Conservation (phyloP, 257 asterid genomes). For the Solanum peruvianum region DNA sequence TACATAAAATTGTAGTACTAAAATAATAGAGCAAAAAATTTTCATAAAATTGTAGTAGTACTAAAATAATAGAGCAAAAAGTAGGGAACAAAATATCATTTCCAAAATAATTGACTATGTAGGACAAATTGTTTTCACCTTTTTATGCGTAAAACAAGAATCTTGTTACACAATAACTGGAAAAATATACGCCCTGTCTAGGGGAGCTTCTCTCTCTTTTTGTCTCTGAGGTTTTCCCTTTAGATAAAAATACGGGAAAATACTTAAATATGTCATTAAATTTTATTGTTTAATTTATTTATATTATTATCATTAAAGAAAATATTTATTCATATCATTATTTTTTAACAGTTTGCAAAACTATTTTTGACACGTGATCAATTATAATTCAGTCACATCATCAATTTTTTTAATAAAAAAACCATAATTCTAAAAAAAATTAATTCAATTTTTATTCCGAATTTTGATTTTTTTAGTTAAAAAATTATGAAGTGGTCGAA, state of each 20-base stretch:
- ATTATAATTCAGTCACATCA: no score
- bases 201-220: neutral
- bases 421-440: no score
- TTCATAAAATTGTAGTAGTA: neutral
- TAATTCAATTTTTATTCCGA: no score
- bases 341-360: no score
- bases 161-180: neutral
- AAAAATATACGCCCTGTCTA: neutral
- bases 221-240: neutral
- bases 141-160: neutral
- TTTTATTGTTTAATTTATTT: no score
- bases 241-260: fast-evolving
- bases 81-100: neutral
- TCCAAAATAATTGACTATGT: neutral
- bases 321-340: no score
- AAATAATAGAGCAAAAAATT: neutral
- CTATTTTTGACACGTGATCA: no score
- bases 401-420: no score
- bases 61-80: neutral
- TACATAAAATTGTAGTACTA: neutral
- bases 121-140: neutral
- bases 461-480: no score
- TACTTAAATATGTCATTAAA: no score
- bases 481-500: no score
- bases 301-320: no score